These are phyloP conservation scores for Podaxis mareebaensis DNA, from an alignment of 768 basidiomycete species.

Conservation along the genomic window DNA sequence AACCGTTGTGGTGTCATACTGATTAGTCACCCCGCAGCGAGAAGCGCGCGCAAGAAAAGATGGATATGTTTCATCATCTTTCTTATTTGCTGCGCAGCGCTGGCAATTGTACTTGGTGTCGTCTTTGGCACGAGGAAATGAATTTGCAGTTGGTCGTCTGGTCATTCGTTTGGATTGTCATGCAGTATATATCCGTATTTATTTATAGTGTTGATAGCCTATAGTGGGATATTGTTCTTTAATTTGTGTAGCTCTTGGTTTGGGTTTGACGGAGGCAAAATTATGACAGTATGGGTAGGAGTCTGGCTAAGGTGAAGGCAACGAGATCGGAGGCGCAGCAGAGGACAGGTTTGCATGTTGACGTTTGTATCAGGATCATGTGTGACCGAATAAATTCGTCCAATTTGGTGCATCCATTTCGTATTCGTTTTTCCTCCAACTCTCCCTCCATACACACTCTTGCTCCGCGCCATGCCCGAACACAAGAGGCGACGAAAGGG, in stretches of 20 bases:
- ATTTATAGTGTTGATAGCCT: constrained; percentile 2
- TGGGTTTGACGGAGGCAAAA: neutral
- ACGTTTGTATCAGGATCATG: constrained; percentile 5
- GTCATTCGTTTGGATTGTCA: neutral
- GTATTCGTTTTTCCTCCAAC: constrained; percentile 5
- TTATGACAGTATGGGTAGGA: neutral
- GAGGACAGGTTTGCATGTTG: neutral
- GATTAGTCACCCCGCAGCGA: constrained; percentile 22
- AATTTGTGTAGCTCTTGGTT: neutral
- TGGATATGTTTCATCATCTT: constrained; percentile 82
- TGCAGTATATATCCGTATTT: constrained; percentile 14
- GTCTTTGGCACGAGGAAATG: constrained; percentile 31
- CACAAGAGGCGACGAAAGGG: constrained; percentile 43
- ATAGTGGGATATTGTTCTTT: neutral
- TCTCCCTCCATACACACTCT: constrained; percentile 13
- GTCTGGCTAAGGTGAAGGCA: neutral
- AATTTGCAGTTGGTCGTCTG: neutral
- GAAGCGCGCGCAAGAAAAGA: constrained; percentile 74
- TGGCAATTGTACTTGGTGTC: constrained; percentile 62
- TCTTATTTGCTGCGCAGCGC: constrained; percentile 52
- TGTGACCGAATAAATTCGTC: constrained; percentile 7
- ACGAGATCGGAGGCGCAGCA: neutral
- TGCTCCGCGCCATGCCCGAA: constrained; percentile 28
- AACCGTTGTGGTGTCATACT: constrained; percentile 8
- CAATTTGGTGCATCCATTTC: neutral